Percentiles rank a stretch among this genome's conserved stretches.
phyloP scores from a whole-genome alignment of 441 rosid genomes.

The Caryocar brasiliense region DNA sequence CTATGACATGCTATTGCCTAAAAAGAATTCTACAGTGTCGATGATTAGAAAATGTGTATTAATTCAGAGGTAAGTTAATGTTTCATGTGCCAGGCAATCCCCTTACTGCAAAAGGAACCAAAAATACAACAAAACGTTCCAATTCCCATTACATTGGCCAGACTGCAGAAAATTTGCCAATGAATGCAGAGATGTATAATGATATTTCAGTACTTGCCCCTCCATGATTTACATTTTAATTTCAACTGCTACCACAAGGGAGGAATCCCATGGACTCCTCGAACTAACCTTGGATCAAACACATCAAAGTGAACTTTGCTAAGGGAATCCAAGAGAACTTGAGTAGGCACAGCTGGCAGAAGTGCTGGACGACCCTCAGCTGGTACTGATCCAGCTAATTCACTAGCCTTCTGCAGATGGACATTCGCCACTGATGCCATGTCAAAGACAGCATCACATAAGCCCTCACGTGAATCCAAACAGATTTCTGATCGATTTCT shows the following conservation, averaged over 20 bases:
- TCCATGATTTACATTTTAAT: conserved; percentile 70
- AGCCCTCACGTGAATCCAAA: conserved; percentile 52
- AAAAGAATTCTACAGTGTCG: too few species aligned
- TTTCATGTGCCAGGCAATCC: too few species aligned
- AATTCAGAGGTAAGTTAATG: too few species aligned
- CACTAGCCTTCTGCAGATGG: conserved; percentile 71
- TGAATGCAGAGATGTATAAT: not conserved
- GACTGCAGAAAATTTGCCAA: not conserved
- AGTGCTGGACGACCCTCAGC: conserved; percentile 55
- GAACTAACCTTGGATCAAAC: conserved; percentile 57
- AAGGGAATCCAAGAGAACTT: conserved; percentile 59
- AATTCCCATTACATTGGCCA: not conserved
- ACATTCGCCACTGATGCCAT: conserved; percentile 76
- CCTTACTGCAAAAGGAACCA: too few species aligned
- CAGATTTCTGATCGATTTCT: conserved; percentile 48
- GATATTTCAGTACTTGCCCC: conserved; percentile 28
- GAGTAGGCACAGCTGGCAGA: conserved; percentile 63
- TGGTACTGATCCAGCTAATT: conserved; percentile 47
- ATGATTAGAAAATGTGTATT: too few species aligned
- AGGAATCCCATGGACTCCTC: conserved; percentile 64
- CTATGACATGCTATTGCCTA: too few species aligned
- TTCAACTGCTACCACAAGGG: conserved; percentile 65
- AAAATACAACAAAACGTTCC: too few species aligned
- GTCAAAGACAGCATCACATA: conserved; percentile 59
- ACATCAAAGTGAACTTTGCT: conserved; percentile 59